phyloP scores from a whole-genome alignment of 176 grass and related monocot genomes.

The Urochloa ruziziensis region DNA sequence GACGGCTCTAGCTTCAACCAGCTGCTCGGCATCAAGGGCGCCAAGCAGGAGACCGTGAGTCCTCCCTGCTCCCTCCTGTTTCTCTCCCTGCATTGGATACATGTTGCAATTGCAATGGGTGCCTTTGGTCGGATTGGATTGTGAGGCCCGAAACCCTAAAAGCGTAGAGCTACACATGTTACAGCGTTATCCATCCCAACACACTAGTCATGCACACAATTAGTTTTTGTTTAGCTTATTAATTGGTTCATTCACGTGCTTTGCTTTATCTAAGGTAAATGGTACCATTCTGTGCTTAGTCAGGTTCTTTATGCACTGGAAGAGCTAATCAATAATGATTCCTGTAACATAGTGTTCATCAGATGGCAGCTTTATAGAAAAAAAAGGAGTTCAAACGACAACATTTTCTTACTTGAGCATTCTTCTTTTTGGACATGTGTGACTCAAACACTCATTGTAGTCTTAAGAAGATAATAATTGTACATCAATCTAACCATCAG shows the following conservation, averaged over 20 bases:
- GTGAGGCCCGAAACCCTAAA: too few relatives aligned
- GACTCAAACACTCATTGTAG: not conserved
- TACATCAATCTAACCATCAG: not conserved
- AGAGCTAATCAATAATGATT: not conserved
- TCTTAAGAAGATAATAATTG: not conserved
- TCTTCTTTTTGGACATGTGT: not conserved
- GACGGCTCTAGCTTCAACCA: slow-evolving; percentile 92
- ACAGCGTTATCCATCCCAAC: not conserved
- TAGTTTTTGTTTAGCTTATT: too few relatives aligned
- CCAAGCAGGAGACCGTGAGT: slow-evolving; percentile 74
- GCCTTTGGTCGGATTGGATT: not conserved
- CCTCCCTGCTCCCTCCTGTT: not conserved
- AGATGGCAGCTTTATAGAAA: too few relatives aligned
- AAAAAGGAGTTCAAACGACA: too few relatives aligned
- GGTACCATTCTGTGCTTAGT: not conserved
- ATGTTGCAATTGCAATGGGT: not conserved
- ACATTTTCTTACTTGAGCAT: not conserved
- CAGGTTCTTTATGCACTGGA: not conserved
- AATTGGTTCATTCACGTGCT: too few relatives aligned
- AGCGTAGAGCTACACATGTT: not conserved
- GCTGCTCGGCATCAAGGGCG: slow-evolving; percentile 94
- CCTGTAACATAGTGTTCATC: not conserved
- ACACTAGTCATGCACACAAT: not conserved
- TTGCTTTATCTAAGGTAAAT: not conserved
- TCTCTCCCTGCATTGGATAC: not conserved